Conservation (phyloP, 2,329 filamentous ascomycete species). For the Elsinoe arachidis region DNA sequence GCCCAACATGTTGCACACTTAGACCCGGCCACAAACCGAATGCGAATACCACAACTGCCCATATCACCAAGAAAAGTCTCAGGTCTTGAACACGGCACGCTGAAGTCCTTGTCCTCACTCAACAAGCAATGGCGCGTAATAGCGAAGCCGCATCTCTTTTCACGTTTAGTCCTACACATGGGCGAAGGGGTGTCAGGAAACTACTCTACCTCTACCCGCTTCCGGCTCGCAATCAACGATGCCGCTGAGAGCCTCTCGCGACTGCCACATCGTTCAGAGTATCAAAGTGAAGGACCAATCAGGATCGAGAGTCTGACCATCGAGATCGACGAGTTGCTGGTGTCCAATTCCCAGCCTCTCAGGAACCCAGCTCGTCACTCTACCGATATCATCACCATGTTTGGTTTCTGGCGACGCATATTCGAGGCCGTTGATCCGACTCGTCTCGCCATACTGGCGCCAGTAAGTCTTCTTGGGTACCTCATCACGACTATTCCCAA, state of each 20-base stretch:
- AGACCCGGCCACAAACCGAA: neutral
- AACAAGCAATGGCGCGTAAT: neutral
- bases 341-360: neutral
- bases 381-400: constrained; percentile 11
- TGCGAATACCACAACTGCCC: neutral
- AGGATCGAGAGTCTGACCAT: neutral
- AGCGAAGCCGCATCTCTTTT: neutral
- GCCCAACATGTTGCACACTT: neutral
- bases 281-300: neutral
- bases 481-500: constrained; percentile 2
- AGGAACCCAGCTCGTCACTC: constrained; percentile 7
- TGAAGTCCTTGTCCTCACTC: neutral
- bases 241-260: neutral
- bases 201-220: neutral
- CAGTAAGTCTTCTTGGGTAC: neutral
- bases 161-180: neutral
- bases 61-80: neutral
- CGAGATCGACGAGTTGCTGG: neutral
- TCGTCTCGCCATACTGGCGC: neutral
- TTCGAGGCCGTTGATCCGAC: constrained; percentile 7
- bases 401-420: constrained; percentile 7
- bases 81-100: neutral
- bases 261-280: neutral
- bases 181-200: neutral
- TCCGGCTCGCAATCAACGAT: neutral